These are phyloP conservation scores for Myxozyma mucilagina DNA, from an alignment of 805 yeast genomes.

Conservation along the genomic window DNA sequence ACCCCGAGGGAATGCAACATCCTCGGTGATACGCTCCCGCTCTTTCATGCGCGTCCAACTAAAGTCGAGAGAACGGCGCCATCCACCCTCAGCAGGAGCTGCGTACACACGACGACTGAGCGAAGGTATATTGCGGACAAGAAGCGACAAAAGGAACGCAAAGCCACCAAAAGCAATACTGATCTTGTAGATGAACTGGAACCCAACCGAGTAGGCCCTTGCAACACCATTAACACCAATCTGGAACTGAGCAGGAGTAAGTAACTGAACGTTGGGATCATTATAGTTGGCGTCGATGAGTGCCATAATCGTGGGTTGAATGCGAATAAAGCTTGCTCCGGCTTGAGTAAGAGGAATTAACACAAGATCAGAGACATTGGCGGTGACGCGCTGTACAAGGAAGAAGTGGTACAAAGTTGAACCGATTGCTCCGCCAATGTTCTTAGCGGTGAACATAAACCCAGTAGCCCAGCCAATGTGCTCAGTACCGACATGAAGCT, in stretches of 20 bases:
- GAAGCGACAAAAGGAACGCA: not conserved
- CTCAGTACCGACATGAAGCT: not conserved
- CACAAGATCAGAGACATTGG: not conserved
- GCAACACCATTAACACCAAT: not conserved
- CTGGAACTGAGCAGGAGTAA: not conserved
- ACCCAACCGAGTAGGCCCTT: not conserved
- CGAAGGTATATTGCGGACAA: not conserved
- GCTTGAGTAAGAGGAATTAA: not conserved
- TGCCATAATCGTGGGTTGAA: not conserved
- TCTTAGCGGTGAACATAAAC: not conserved
- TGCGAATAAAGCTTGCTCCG: not conserved
- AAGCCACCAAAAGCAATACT: not conserved
- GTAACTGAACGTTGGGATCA: not conserved
- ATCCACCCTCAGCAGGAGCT: not conserved
- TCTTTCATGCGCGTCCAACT: conserved; percentile 3
- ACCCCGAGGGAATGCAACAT: not conserved
- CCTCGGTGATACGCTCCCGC: not conserved
- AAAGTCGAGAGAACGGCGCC: not conserved
- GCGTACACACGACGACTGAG: not conserved
- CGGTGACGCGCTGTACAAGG: not conserved
- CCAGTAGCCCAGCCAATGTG: conserved; percentile 5
- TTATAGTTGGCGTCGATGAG: not conserved
- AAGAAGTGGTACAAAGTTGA: conserved; percentile 6
- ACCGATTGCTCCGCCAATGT: conserved; percentile 8
- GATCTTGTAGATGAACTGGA: conserved; percentile 4